Percentiles rank a stretch among this genome's conserved stretches.
These are phyloP conservation scores for Pseudonectria foliicola DNA, from an alignment of 2,329 filamentous ascomycete species.

Conservation along the genomic window DNA sequence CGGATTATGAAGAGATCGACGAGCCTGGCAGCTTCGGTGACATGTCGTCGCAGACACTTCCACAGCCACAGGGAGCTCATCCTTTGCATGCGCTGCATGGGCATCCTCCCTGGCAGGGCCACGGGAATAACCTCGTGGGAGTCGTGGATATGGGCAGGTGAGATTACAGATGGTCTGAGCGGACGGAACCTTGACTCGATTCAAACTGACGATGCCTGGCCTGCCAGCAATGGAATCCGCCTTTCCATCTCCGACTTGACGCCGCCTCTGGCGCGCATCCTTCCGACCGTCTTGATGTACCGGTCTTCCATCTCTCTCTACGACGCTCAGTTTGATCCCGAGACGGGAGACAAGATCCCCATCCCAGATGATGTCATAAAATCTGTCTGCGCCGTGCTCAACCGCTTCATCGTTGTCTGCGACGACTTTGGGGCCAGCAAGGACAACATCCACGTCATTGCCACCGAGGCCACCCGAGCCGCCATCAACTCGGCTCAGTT, in stretches of 20 bases:
- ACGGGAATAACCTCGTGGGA: slow-evolving; percentile 23
- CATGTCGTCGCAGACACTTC: background rate
- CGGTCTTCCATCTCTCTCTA: slow-evolving; percentile 26
- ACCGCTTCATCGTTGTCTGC: slow-evolving; percentile 23
- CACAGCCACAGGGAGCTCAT: slow-evolving; percentile 1
- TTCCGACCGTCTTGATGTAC: slow-evolving; percentile 40
- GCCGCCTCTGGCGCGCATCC: slow-evolving; percentile 48
- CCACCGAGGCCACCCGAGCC: slow-evolving; percentile 26
- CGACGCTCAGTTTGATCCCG: slow-evolving; percentile 25
- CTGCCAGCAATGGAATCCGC: slow-evolving; percentile 59
- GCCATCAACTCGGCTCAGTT: slow-evolving; percentile 24
- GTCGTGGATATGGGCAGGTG: slow-evolving; percentile 34
- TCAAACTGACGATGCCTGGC: slow-evolving; percentile 5
- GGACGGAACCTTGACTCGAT: background rate
- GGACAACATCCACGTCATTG: slow-evolving; percentile 24
- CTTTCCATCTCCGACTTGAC: slow-evolving; percentile 51
- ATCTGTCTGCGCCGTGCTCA: slow-evolving; percentile 19
- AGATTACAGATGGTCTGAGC: background rate
- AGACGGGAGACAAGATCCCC: slow-evolving; percentile 24
- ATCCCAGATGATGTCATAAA: slow-evolving; percentile 23
- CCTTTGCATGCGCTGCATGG: slow-evolving; percentile 7
- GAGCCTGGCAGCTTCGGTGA: slow-evolving; percentile 14
- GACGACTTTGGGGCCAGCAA: slow-evolving; percentile 18
- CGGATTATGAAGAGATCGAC: slow-evolving; percentile 20
- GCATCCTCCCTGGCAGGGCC: slow-evolving; percentile 25